Evolutionary conservation across 306 rosid species (phyloP).

Genomic region (Alnus rubra): DNA sequence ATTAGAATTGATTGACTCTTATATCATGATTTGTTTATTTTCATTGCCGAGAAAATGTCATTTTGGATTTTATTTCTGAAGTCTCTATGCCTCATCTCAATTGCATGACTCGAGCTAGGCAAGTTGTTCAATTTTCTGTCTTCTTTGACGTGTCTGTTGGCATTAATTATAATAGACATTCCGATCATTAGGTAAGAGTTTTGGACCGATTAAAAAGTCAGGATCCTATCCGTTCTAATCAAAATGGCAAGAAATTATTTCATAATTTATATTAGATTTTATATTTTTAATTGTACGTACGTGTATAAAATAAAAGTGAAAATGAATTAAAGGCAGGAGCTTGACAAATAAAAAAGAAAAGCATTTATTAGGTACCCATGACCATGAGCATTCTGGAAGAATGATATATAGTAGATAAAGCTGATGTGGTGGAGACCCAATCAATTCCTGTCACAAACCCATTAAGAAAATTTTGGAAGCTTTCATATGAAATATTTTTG

Average conservation of each 20-base stretch:
- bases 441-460: conserved; percentile 3
- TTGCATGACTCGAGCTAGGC: not conserved
- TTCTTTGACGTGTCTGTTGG: not conserved
- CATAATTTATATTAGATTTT: no score
- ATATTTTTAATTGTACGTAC: no score
- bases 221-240: no score
- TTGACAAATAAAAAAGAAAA: not conserved
- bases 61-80: not conserved
- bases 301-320: no score
- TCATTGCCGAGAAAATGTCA: not conserved
- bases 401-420: conserved; percentile 21
- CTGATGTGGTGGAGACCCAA: conserved; percentile 34
- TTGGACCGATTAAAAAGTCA: not conserved
- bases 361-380: no score
- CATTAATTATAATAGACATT: not conserved
- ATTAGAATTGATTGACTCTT: no score
- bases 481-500: not conserved
- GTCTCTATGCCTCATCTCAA: not conserved
- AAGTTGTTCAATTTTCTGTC: not conserved
- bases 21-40: not conserved
- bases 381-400: not conserved
- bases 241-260: no score
- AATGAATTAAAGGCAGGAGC: not conserved
- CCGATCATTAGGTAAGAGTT: not conserved
- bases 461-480: not conserved